Conservation (phyloP, 2,329 filamentous ascomycete species). For the Cucurbitaria berberidis region DNA sequence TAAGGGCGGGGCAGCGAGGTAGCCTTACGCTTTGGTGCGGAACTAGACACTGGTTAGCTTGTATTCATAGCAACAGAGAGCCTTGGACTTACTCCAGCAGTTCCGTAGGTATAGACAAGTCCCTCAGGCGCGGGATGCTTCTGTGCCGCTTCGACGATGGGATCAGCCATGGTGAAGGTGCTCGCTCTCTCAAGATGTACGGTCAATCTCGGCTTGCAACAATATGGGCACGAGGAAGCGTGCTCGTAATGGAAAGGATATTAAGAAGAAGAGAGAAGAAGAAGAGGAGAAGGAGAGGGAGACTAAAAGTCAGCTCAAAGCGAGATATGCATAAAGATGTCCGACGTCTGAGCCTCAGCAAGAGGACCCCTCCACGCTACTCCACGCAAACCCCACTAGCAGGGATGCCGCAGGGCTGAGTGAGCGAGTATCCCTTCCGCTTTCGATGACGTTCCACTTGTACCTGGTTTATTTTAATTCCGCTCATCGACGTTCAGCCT, state of each 20-base stretch:
- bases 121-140: slow-evolving; percentile 49
- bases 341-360: slow-evolving; percentile 5
- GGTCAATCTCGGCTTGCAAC: neutral
- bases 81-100: slow-evolving; percentile 56
- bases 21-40: slow-evolving; percentile 70
- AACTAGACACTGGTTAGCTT: slow-evolving; percentile 56
- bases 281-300: slow-evolving; percentile 8
- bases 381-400: slow-evolving; percentile 20
- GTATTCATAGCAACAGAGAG: neutral
- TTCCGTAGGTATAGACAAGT: slow-evolving; percentile 49
- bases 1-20: slow-evolving; percentile 2
- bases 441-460: slow-evolving; percentile 26
- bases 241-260: neutral
- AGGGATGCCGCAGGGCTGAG: slow-evolving; percentile 27
- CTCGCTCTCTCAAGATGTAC: neutral
- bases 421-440: slow-evolving; percentile 21
- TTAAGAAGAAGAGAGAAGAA: neutral
- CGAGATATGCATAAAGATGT: slow-evolving; percentile 11
- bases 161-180: slow-evolving; percentile 36
- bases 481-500: slow-evolving; percentile 2
- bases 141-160: slow-evolving; percentile 39
- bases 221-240: neutral
- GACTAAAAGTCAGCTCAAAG: slow-evolving; percentile 16
- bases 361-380: slow-evolving; percentile 14
- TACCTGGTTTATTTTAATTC: slow-evolving; percentile 15